Evolutionary conservation across 2,329 filamentous ascomycete genomes (phyloP).

Genomic region (Aspergillus novoparasiticus): DNA sequence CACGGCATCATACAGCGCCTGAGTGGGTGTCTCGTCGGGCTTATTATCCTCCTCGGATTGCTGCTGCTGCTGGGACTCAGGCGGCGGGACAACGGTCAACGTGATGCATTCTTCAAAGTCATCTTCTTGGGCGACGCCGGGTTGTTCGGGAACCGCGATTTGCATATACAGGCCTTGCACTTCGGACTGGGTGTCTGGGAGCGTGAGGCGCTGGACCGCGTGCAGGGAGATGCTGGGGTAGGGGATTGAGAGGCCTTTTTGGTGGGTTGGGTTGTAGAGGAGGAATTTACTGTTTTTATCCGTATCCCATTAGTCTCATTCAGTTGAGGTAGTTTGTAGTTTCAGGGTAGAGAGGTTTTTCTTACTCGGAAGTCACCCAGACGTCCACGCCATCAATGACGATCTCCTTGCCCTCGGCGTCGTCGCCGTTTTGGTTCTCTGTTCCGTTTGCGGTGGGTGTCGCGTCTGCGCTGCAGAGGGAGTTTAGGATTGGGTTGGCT

Average conservation of each 20-base stretch:
- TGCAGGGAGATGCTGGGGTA: constrained; percentile 53
- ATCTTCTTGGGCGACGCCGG: constrained; percentile 33
- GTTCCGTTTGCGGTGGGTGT: constrained; percentile 20
- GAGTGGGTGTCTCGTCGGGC: constrained; percentile 40
- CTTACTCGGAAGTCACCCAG: constrained; percentile 53
- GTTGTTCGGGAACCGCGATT: constrained; percentile 35
- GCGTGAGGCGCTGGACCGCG: constrained; percentile 48
- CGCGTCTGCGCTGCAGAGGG: constrained; percentile 26
- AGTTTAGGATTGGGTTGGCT: constrained; percentile 36
- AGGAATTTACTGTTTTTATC: constrained; percentile 42
- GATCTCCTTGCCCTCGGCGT: constrained; percentile 33
- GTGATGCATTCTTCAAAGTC: constrained; percentile 46
- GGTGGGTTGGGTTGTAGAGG: constrained; percentile 40
- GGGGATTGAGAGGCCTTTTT: constrained; percentile 47
- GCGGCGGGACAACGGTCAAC: constrained; percentile 46
- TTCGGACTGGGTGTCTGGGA: constrained; percentile 33
- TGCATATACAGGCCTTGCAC: constrained; percentile 54
- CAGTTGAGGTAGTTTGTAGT: not conserved
- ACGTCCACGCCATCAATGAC: constrained; percentile 45
- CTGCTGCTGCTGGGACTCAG: constrained; percentile 19
- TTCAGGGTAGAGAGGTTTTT: too few species aligned
- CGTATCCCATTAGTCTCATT: too few species aligned
- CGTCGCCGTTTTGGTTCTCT: constrained; percentile 8
- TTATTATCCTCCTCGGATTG: constrained; percentile 27
- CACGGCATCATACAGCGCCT: constrained; percentile 48